Base-by-base conservation (phyloP, 495 filamentous ascomycete genomes). In the Ramalina peruviana region DNA sequence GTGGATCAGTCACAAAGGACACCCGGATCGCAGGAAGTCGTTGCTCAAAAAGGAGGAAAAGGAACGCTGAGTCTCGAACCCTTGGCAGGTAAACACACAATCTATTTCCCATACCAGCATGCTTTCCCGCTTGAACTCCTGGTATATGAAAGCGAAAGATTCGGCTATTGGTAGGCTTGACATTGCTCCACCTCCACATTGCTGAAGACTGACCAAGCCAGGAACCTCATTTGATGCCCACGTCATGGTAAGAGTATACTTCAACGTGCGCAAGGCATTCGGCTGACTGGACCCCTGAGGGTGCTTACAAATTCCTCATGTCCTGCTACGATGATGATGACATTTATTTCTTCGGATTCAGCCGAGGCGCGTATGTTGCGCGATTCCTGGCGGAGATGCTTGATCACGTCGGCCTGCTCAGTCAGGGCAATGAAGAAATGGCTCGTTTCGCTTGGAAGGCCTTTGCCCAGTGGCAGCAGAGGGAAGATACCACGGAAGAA, bases 241-340 rank as follows among this genome's bases (percentile, higher is more conserved):
- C 65, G 54, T 57, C 20, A 57, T 57, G 57, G 54, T 53, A 53
- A 16, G 17, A 9, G 16, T 19, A 7, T 10, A 27, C 23, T 12
- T 11, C 17, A 6, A 17, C 2, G 9, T 16, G 17, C 6, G 17
- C 9, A 9, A n/a, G 40, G 13, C n/a, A 40, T 23, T 16, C 23
- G 16, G 26, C 42, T 46, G 17, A 38, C 36, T 41, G 19, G 4
- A 19, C 20, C 5, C 21, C 86, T 26, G 78, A 92, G 54, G 86
- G 81, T 10, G 86, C 85, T 16, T 93, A 93, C 61, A 85, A 84
- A 52, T 92, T 93, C 64, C 68, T 90, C 33, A 93, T 93, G 86
- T 78, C 83, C 30, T 88, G 86, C 64, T 93, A 93, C 59, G 67
- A 71, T 13, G 87, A 85, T 6, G 85, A 92, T 54, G 80, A 88